A percentile compares a stretch with the other conserved stretches of the same genome.
Conservation (phyloP, 345 rosid species). For the Salix brachista region DNA sequence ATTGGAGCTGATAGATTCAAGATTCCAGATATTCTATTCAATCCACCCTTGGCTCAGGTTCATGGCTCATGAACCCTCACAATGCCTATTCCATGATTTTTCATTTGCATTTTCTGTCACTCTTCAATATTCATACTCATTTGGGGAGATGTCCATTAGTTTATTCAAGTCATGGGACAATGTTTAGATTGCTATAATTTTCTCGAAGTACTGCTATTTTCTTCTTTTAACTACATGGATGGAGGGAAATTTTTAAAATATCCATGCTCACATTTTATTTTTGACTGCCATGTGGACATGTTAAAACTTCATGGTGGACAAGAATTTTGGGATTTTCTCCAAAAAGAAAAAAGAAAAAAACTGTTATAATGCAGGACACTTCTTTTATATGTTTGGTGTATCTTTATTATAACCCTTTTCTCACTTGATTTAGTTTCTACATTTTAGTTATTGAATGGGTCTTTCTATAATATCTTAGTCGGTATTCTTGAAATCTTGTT, state of each 20-base stretch:
- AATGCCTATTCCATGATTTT: not conserved
- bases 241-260: not conserved
- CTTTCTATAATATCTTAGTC: not conserved
- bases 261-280: not conserved
- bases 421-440: not conserved
- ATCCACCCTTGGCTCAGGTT: constrained; percentile 84
- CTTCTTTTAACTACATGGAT: not conserved
- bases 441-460: not conserved
- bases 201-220: not conserved
- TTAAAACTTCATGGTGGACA: not conserved
- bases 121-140: not conserved
- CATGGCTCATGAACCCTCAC: constrained; percentile 12
- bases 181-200: not conserved
- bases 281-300: not conserved
- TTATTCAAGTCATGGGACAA: not conserved
- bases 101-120: not conserved
- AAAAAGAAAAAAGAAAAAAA: not conserved
- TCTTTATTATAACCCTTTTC: not conserved
- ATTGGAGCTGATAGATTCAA: constrained; percentile 97
- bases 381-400: not conserved
- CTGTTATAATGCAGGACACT: not conserved
- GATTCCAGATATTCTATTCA: constrained; percentile 92
- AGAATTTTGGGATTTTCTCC: not conserved
- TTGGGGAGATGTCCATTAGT: not conserved
- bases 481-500: not conserved